Base-by-base conservation (phyloP, 2,329 filamentous ascomycete genomes). In the Epichloe festucae region DNA sequence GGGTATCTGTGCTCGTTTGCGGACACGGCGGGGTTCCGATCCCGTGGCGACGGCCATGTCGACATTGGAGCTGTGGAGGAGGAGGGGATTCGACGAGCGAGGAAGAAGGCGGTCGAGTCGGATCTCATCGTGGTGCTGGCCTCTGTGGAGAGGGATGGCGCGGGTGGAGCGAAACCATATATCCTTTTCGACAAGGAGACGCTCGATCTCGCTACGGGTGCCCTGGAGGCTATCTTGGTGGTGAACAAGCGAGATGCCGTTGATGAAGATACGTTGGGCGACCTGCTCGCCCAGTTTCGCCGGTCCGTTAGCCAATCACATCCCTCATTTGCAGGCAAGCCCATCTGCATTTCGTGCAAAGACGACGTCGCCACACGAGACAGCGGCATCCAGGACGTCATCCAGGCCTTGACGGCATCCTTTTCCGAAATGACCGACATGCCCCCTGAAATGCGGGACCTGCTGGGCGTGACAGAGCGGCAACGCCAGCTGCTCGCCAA, bases 1-100 rank as follows among this genome's bases (percentile, higher is more conserved):
- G 93, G 93, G 0, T 98, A 87, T 70, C 81, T 94, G 48, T 95
- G 90, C 66, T 87, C 87, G n/a, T 84, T 98, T 62, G 90, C 91
- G 15, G 93, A 98, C 69, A 97, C 93, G 60, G 93, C 93, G 19
- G 93, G 93, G 1, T 80, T 98, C 58, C 77, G 89, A 48, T 79
- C 75, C 46, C 59, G 58, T n/a, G 51, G 51, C 15, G 48, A 50
- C 4, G 48, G 51, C 23, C 51, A 47, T 19, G 60, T 53, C 38
- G 53, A 48, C 46, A 80, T 95, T 54, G 87, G 89, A 0, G 73
- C 77, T 10, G 76, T 98, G 27, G 93, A 98, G 63, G 73, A 84
- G 63, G 93, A 98, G 66, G 93, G 93, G 1, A 97, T 98, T 62
- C 81, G 85, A 48, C 77, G 93, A 48, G 93, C 93, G 7, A 88